These are phyloP conservation scores for Pythium periplocum DNA, from an alignment of 352 stramenopile species.

Conservation along the genomic window DNA sequence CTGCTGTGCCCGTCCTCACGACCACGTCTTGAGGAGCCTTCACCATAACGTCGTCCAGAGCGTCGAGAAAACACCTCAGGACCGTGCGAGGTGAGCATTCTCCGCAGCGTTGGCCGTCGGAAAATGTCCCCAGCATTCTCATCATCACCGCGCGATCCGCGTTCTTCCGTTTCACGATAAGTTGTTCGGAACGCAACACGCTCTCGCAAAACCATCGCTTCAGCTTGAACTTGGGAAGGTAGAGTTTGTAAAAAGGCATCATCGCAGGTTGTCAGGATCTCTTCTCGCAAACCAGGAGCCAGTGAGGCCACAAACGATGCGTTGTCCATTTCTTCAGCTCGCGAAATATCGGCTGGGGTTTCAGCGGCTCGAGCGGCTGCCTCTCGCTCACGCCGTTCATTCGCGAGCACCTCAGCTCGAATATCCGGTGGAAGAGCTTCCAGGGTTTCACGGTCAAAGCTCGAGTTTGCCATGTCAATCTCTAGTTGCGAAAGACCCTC, in stretches of 20 bases:
- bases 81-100: slow-evolving; percentile 76
- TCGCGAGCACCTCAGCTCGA: slow-evolving; percentile 94
- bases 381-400: slow-evolving; percentile 92
- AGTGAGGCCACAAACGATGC: slow-evolving; percentile 96
- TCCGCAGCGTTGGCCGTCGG: slow-evolving; percentile 63
- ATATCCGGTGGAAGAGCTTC: slow-evolving; percentile 97
- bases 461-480: slow-evolving; percentile 83
- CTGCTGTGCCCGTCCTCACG: slow-evolving; percentile 21
- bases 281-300: slow-evolving; percentile 91
- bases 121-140: slow-evolving; percentile 56
- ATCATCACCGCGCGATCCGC: slow-evolving; percentile 11
- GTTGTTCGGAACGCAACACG: slow-evolving; percentile 75
- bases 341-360: slow-evolving; percentile 89
- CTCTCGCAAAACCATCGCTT: slow-evolving; percentile 95
- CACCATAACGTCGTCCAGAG: slow-evolving; percentile 34
- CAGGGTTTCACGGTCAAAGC: slow-evolving; percentile 93
- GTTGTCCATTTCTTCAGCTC: slow-evolving; percentile 98
- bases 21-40: slow-evolving; percentile 33
- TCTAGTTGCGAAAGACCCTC: slow-evolving; percentile 78
- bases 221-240: slow-evolving; percentile 90
- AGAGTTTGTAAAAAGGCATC: slow-evolving; percentile 94
- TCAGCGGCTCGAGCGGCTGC: slow-evolving; percentile 52
- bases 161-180: slow-evolving; percentile 43
- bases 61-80: slow-evolving; percentile 42
- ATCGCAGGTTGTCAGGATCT: slow-evolving; percentile 96